Evolutionary conservation across 768 basidiomycete species (phyloP), one percentile per base, ranked within the genome.

Genomic region (Cytidiella melzeri): DNA sequence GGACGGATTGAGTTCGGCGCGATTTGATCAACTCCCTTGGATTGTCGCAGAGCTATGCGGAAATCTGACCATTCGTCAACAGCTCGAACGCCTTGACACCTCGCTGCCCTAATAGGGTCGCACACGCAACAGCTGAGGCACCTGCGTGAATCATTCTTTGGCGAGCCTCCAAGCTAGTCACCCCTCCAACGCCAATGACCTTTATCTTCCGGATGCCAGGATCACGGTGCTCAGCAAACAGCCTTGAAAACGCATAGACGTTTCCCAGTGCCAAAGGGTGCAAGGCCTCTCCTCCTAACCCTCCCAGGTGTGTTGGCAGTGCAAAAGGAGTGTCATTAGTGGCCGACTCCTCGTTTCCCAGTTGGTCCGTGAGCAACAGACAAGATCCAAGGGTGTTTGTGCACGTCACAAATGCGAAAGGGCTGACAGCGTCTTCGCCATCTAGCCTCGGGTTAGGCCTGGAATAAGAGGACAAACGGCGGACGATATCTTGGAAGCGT

Each of bases 161-260:
- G 11, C 73, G 79, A 2, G 79, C 82, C 19, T 69, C 83, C 4
- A 70, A 66, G 19, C 76, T 76, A 2, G 77, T 82, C 15, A 91
- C 87, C 4, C 91, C 91, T 1, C 92, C 91, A n/a, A 85, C 83
- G 2, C 90, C 92, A 41, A 93, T 76, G 47, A 92, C 69, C 43
- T 69, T 69, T 47, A 91, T 76, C 2, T 67, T 57, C 24, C 62
- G 63, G 34, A 89, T 57, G 0, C 70, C 70, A 3, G 63, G 54
- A 51, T 72, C 71, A 23, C 70, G 69, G 41, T 63, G 61, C 28
- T 67, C 62, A 15, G 64, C 62, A 43, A 91, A 67, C 39, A 89
- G 62, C 36, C 65, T 66, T 12, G 73, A 62, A 60, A 92, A 83
- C 15, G 76, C 71, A 57, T 73, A 73, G 25, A 88, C 89, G 60